Conservation (phyloP, 805 yeast species). For the Zygoascus flipseniorum region DNA sequence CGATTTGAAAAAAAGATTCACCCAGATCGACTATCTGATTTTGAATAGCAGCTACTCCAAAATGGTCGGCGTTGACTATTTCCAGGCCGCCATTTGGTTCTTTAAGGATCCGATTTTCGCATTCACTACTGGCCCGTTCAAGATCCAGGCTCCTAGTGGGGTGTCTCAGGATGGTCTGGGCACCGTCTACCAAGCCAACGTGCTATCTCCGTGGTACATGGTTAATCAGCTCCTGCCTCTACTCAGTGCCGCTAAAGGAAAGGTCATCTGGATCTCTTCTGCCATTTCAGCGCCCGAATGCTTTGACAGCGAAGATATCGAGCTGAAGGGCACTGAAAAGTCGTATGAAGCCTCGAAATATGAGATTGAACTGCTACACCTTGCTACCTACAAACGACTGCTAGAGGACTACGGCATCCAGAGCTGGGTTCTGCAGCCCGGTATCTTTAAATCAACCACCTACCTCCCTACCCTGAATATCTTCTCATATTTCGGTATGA, state of each 20-base stretch:
- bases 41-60: constrained; percentile 89
- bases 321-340: constrained; percentile 50
- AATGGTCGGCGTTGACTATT: constrained; percentile 81
- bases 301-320: constrained; percentile 67
- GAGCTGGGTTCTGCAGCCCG: constrained; percentile 86
- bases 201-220: constrained; percentile 90
- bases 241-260: constrained; percentile 47
- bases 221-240: constrained; percentile 55
- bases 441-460: constrained; percentile 80
- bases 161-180: constrained; percentile 75
- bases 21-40: constrained; percentile 66
- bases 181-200: constrained; percentile 86
- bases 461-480: constrained; percentile 68
- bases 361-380: constrained; percentile 72
- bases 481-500: constrained; percentile 80
- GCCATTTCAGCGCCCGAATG: constrained; percentile 70
- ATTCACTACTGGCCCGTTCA: constrained; percentile 76
- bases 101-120: constrained; percentile 61
- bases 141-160: constrained; percentile 72
- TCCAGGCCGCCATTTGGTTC: constrained; percentile 63
- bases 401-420: constrained; percentile 42
- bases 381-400: constrained; percentile 53
- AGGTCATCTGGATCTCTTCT: constrained; percentile 78
- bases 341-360: constrained; percentile 93
- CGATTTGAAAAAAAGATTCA: constrained; percentile 58